Evolutionary conservation across 1,139 yeast genomes (phyloP).

Genomic region (Suhomyces chickasaworum): DNA sequence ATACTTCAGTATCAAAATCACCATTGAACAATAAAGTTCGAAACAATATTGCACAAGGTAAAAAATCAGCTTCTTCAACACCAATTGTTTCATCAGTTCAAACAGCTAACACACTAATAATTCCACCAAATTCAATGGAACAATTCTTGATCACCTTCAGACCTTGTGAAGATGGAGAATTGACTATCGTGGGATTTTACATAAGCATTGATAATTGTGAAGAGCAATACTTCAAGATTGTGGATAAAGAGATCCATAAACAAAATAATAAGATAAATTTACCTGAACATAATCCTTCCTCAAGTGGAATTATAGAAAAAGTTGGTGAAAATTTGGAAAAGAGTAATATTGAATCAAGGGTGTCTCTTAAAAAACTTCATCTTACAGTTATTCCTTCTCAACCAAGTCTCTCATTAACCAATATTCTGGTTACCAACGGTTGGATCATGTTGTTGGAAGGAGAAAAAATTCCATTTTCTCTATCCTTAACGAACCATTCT

Average conservation of each 20-base stretch:
- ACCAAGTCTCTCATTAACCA: slow-evolving; percentile 59
- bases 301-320: slow-evolving; percentile 15
- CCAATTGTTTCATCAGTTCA: slow-evolving; percentile 6
- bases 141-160: slow-evolving; percentile 39
- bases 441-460: slow-evolving; percentile 85
- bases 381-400: slow-evolving; percentile 62
- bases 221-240: slow-evolving; percentile 33
- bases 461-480: slow-evolving; percentile 54
- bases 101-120: slow-evolving; percentile 10
- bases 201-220: slow-evolving; percentile 33
- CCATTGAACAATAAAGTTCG: slow-evolving; percentile 4
- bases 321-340: slow-evolving; percentile 26
- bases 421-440: slow-evolving; percentile 59
- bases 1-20: slow-evolving; percentile 1
- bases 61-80: slow-evolving; percentile 3
- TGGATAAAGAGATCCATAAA: slow-evolving; percentile 29
- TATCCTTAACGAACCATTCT: slow-evolving; percentile 61
- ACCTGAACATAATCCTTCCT: not conserved
- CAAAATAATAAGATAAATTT: slow-evolving; percentile 18
- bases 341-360: slow-evolving; percentile 25
- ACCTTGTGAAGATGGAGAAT: slow-evolving; percentile 34
- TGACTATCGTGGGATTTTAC: slow-evolving; percentile 36
- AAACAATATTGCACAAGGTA: not conserved
- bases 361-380: slow-evolving; percentile 20
- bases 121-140: slow-evolving; percentile 36